Percentiles rank a stretch among this genome's conserved stretches.
Evolutionary conservation across 2,329 filamentous ascomycete species (phyloP).

Genomic region (Fusarium odoratissimum): DNA sequence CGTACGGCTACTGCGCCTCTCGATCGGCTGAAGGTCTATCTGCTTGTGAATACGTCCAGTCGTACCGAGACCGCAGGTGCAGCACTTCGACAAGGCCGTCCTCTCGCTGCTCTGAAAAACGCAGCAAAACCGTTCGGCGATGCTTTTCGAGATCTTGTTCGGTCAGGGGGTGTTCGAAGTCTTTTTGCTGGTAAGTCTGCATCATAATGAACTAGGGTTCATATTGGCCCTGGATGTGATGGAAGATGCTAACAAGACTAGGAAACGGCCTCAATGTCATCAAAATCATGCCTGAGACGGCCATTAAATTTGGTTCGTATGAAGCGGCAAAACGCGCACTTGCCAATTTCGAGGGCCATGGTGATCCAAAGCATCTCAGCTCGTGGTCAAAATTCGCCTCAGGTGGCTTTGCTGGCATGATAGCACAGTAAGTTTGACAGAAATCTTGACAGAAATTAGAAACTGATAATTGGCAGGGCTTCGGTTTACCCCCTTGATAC

Average conservation of each 20-base stretch:
- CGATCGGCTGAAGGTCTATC: conserved; percentile 96
- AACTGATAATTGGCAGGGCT: conserved; percentile 63
- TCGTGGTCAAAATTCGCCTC: conserved; percentile 90
- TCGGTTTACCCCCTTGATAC: conserved; percentile 95
- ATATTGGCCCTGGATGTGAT: not conserved
- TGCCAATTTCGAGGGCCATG: conserved; percentile 87
- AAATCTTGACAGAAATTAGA: not conserved
- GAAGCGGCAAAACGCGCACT: conserved; percentile 93
- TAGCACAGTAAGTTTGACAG: conserved; percentile 79
- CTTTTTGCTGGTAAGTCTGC: conserved; percentile 86
- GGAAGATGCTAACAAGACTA: conserved; percentile 52
- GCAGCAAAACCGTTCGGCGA: conserved; percentile 76
- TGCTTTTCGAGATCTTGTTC: conserved; percentile 83
- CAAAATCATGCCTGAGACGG: conserved; percentile 98
- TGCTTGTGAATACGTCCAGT: conserved; percentile 84
- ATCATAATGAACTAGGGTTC: not conserved
- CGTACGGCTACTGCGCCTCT: conserved; percentile 95
- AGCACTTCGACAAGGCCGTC: conserved; percentile 77
- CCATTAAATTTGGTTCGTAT: conserved; percentile 97
- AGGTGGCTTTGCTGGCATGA: conserved; percentile 91
- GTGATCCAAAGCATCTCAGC: conserved; percentile 81
- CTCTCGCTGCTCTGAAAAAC: conserved; percentile 72
- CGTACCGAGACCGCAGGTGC: conserved; percentile 66
- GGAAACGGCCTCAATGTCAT: conserved; percentile 96
- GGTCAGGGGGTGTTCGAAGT: conserved; percentile 85